Evolutionary conservation across 108 stramenopile species (phyloP).

Genomic region (Cyclostephanos invisitatus): DNA sequence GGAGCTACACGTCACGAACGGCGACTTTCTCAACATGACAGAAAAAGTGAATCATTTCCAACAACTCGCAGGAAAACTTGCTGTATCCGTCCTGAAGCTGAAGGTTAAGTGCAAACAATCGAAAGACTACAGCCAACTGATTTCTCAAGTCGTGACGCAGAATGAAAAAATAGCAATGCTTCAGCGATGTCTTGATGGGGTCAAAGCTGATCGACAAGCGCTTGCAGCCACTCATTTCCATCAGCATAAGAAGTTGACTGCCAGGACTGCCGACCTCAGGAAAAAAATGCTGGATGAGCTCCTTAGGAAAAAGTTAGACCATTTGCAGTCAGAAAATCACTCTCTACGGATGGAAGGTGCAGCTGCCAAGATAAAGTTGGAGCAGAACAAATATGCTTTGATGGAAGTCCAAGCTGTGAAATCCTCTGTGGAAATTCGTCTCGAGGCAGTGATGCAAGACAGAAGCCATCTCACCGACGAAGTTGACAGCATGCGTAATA

Average conservation of each 20-base stretch:
- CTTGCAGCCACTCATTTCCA: conserved; percentile 2
- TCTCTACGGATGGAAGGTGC: conserved; percentile 14
- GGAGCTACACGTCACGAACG: background rate
- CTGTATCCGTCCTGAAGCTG: conserved; percentile 13
- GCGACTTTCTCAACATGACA: background rate
- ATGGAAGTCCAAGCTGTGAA: conserved; percentile 12
- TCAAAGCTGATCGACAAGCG: conserved; percentile 10
- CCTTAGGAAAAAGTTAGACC: background rate
- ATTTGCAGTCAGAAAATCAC: conserved; percentile 15
- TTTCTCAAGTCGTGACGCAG: background rate
- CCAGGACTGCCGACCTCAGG: conserved; percentile 4
- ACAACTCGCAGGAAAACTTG: background rate
- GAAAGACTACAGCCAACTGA: background rate
- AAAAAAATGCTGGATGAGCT: background rate
- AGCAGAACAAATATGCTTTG: conserved; percentile 6
- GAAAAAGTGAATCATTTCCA: background rate
- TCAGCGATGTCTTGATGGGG: conserved; percentile 16
- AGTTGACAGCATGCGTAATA: conserved; percentile 20
- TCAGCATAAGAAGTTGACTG: conserved; percentile 9
- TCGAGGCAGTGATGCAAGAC: conserved; percentile 23
- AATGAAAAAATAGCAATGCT: conserved; percentile 14
- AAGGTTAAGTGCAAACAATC: background rate
- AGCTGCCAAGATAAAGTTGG: conserved; percentile 6
- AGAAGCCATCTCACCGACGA: conserved; percentile 17
- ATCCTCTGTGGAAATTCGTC: background rate